Evolutionary conservation across 78 protist genomes (phyloP).

Genomic region (Dictyostelium capitatum): DNA sequence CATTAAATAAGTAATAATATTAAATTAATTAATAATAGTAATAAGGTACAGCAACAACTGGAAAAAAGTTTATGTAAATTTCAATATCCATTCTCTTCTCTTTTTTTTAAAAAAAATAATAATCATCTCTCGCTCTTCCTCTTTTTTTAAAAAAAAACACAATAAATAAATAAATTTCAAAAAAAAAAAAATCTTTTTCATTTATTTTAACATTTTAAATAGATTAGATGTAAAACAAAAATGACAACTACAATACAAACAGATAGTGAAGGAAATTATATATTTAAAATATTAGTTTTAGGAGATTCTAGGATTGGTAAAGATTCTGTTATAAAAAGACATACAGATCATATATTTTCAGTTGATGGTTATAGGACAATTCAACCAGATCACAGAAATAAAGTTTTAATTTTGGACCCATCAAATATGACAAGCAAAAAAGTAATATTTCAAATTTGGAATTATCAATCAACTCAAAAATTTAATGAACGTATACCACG

Average conservation of each 20-base stretch:
- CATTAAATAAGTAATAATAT: constrained; percentile 3
- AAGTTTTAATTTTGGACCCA: not conserved
- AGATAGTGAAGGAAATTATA: not conserved
- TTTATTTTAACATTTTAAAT: too few relatives aligned
- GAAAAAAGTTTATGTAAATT: too few relatives aligned
- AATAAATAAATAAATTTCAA: too few relatives aligned
- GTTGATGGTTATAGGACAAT: not conserved
- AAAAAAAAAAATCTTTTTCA: too few relatives aligned
- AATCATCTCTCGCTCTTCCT: too few relatives aligned
- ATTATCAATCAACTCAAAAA: not conserved
- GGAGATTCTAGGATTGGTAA: not conserved
- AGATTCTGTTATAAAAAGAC: not conserved
- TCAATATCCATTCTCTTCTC: too few relatives aligned
- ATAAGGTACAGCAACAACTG: not conserved
- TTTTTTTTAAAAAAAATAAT: too few relatives aligned
- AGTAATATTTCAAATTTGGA: not conserved
- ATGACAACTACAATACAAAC: too few relatives aligned
- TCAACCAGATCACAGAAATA: too few relatives aligned
- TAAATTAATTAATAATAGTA: not conserved
- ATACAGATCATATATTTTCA: not conserved
- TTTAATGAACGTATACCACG: not conserved
- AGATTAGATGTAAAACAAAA: too few relatives aligned
- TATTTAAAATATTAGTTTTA: not conserved
- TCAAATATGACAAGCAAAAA: not conserved
- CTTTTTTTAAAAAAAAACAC: too few relatives aligned